These are phyloP conservation scores for Russula virescens DNA, from an alignment of 768 basidiomycete genomes.

Conservation along the genomic window DNA sequence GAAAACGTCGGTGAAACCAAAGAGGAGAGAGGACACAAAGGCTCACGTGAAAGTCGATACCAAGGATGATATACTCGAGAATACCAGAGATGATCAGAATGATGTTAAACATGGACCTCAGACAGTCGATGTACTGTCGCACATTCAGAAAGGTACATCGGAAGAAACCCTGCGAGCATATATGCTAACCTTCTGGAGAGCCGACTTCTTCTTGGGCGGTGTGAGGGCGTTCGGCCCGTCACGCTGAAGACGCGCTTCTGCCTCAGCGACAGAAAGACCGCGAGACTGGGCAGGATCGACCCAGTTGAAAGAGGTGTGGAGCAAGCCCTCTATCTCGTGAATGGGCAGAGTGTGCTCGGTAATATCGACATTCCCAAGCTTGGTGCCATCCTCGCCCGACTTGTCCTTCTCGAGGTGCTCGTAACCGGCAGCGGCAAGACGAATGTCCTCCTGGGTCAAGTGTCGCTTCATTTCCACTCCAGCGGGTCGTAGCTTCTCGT, in stretches of 20 bases:
- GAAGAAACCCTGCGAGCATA: not conserved
- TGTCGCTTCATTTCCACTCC: conserved; percentile 58
- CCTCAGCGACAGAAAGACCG: conserved; percentile 50
- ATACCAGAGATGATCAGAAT: conserved; percentile 60
- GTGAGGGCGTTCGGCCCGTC: conserved; percentile 61
- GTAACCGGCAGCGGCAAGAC: conserved; percentile 64
- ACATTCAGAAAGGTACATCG: not conserved
- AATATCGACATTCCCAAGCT: conserved; percentile 48
- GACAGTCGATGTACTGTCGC: conserved; percentile 54
- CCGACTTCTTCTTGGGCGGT: conserved; percentile 61
- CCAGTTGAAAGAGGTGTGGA: conserved; percentile 47
- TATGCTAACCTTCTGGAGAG: conserved; percentile 49
- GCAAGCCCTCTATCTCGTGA: conserved; percentile 34
- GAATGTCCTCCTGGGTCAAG: conserved; percentile 60
- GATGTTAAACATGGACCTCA: conserved; percentile 59
- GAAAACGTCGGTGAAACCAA: conserved; percentile 11
- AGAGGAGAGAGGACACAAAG: not conserved
- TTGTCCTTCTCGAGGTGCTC: conserved; percentile 51
- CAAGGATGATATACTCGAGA: conserved; percentile 59
- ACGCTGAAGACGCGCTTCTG: conserved; percentile 45
- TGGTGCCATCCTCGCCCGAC: conserved; percentile 28
- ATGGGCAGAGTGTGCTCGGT: conserved; percentile 49
- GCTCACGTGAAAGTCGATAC: conserved; percentile 51
- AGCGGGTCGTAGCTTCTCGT: conserved; percentile 40
- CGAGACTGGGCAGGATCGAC: conserved; percentile 46